Conservation (phyloP, 208 protist genomes). For the Leishmania tarentolae region DNA sequence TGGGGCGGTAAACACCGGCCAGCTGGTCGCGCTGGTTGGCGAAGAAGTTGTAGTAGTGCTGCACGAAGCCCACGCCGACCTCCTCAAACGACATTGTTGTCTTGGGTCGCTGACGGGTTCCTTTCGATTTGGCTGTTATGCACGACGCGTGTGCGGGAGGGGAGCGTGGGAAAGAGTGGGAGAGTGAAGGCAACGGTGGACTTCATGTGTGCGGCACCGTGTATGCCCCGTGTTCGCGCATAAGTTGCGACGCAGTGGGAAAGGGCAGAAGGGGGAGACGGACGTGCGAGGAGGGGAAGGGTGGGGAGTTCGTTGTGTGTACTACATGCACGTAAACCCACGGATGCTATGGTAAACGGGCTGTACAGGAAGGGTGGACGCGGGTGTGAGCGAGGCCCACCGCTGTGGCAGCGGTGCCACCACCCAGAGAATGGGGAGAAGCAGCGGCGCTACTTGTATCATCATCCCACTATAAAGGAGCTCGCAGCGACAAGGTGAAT, state of each 20-base stretch:
- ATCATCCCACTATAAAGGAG: neutral
- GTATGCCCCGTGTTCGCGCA: neutral
- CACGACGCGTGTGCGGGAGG: neutral
- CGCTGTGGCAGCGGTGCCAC: neutral
- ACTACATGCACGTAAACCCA: neutral
- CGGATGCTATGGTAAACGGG: too few species aligned
- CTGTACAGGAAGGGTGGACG: neutral
- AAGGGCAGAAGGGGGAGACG: neutral
- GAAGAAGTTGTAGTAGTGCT: slow-evolving; percentile 91
- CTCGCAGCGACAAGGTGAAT: neutral
- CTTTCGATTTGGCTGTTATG: neutral
- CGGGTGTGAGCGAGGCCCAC: neutral
- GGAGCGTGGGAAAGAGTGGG: neutral
- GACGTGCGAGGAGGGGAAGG: neutral
- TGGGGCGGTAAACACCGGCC: slow-evolving; percentile 77
- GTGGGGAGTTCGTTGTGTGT: neutral
- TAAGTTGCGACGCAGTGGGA: neutral
- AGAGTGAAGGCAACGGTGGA: neutral
- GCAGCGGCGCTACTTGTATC: neutral
- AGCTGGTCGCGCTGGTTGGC: slow-evolving; percentile 60
- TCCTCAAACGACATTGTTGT: slow-evolving; percentile 71
- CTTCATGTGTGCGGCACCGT: neutral
- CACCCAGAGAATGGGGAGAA: neutral
- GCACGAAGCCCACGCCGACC: slow-evolving; percentile 67
- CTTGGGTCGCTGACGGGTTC: too few species aligned